Percentiles rank a stretch among this genome's conserved stretches.
Evolutionary conservation across 306 rosid genomes (phyloP).

Genomic region (Gastrolobium villosum): DNA sequence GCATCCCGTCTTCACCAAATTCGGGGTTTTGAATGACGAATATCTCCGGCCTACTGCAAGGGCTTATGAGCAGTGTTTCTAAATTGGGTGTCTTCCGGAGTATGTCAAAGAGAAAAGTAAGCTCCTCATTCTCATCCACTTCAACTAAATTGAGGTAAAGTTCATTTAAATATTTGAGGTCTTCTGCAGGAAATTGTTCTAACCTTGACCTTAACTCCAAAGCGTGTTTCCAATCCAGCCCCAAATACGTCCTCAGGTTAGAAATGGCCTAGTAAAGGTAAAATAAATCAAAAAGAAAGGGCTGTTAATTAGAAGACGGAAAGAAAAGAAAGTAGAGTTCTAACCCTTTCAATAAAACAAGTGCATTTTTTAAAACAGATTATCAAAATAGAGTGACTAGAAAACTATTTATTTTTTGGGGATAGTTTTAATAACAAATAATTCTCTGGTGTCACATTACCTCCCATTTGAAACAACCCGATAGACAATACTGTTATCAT

Average conservation of each 20-base stretch:
- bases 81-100: constrained; percentile 14
- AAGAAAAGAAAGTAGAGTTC: neutral
- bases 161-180: neutral
- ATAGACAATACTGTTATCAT: too few relatives aligned
- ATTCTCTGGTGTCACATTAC: too few relatives aligned
- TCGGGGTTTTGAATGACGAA: neutral
- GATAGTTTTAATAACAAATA: too few relatives aligned
- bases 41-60: neutral
- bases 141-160: neutral
- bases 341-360: too few relatives aligned
- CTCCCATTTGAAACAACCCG: too few relatives aligned
- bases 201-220: neutral
- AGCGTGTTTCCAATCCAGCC: neutral
- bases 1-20: neutral
- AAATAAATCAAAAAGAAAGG: neutral
- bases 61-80: accelerated
- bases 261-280: constrained; percentile 20
- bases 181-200: too few relatives aligned
- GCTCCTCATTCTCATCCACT: neutral
- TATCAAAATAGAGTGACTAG: too few relatives aligned
- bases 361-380: too few relatives aligned
- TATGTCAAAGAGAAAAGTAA: neutral
- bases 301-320: neutral
- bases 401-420: too few relatives aligned
- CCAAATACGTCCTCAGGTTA: neutral